Evolutionary conservation across 208 protist species (phyloP).

Genomic region (Leishmania tropica): DNA sequence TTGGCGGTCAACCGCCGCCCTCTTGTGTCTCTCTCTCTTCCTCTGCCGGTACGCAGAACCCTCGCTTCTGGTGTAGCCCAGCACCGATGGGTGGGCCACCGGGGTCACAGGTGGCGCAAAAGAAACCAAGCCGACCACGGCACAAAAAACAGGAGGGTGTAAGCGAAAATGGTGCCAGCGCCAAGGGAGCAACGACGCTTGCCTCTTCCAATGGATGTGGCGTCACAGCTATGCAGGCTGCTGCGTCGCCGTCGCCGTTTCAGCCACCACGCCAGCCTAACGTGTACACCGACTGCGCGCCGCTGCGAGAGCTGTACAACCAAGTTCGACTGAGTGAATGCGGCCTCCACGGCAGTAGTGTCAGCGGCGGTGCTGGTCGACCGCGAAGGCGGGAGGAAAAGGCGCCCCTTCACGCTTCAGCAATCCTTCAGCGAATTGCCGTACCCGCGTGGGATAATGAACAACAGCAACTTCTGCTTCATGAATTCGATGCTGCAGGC

Average conservation of each 20-base stretch:
- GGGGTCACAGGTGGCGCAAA: conserved; percentile 19
- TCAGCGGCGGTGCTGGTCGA: background rate
- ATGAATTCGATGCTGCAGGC: conserved; percentile 83
- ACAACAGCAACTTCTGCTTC: conserved; percentile 86
- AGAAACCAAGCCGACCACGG: background rate
- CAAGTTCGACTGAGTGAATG: background rate
- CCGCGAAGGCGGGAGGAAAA: conserved; percentile 1
- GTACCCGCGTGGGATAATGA: conserved; percentile 67
- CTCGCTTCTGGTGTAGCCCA: background rate
- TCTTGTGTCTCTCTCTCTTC: background rate
- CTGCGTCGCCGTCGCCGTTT: background rate
- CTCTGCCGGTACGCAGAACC: background rate
- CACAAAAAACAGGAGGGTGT: background rate
- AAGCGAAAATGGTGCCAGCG: background rate
- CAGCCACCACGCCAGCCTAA: conserved; percentile 24
- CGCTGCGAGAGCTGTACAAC: conserved; percentile 18
- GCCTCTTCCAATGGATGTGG: background rate
- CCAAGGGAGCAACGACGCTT: background rate
- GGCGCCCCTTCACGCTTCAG: conserved; percentile 26
- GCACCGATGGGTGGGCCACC: conserved; percentile 21
- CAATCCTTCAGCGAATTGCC: conserved; percentile 39
- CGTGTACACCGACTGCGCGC: conserved; percentile 15
- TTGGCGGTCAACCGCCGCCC: background rate
- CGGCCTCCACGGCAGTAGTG: background rate
- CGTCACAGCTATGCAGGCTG: background rate